Evolutionary conservation across 2,329 filamentous ascomycete genomes (phyloP).

Genomic region (Aureobasidium sp.): DNA sequence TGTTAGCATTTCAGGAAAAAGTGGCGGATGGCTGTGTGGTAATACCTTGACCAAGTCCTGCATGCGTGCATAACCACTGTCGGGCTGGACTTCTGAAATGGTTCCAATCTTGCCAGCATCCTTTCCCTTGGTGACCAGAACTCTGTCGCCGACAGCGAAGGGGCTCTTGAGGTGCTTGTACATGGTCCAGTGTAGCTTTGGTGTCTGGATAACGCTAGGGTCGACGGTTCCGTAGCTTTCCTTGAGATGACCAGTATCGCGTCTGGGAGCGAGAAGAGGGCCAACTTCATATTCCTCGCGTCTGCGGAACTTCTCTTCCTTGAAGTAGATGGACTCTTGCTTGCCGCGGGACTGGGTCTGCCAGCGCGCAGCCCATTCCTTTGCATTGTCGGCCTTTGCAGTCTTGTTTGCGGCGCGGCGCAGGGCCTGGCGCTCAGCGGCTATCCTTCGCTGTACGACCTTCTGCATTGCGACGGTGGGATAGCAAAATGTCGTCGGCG

Average conservation of each 20-base stretch:
- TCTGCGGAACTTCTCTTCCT: slow-evolving; percentile 47
- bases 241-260: slow-evolving; percentile 56
- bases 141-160: slow-evolving; percentile 60
- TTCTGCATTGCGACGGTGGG: slow-evolving; percentile 54
- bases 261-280: slow-evolving; percentile 62
- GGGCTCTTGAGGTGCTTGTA: slow-evolving; percentile 18
- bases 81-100: slow-evolving; percentile 50
- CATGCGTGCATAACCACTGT: slow-evolving; percentile 31
- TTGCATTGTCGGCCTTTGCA: slow-evolving; percentile 20
- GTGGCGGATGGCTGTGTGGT: neutral
- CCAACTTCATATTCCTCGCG: slow-evolving; percentile 75
- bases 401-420: slow-evolving; percentile 26
- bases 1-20: neutral
- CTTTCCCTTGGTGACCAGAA: slow-evolving; percentile 69
- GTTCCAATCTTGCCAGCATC: slow-evolving; percentile 78
- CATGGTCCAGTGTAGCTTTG: slow-evolving; percentile 35
- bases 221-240: slow-evolving; percentile 54
- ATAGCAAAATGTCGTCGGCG: neutral
- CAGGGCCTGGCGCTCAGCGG: slow-evolving; percentile 58
- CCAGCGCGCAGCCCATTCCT: slow-evolving; percentile 29
- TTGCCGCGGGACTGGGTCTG: slow-evolving; percentile 11
- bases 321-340: slow-evolving; percentile 26
- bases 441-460: slow-evolving; percentile 57
- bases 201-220: slow-evolving; percentile 23
- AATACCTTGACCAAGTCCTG: slow-evolving; percentile 36